A percentile compares a stretch with the other conserved stretches of the same genome.
These are phyloP conservation scores for Phlebiopsis flavidoalba DNA, from an alignment of 768 basidiomycete genomes.

Conservation along the genomic window DNA sequence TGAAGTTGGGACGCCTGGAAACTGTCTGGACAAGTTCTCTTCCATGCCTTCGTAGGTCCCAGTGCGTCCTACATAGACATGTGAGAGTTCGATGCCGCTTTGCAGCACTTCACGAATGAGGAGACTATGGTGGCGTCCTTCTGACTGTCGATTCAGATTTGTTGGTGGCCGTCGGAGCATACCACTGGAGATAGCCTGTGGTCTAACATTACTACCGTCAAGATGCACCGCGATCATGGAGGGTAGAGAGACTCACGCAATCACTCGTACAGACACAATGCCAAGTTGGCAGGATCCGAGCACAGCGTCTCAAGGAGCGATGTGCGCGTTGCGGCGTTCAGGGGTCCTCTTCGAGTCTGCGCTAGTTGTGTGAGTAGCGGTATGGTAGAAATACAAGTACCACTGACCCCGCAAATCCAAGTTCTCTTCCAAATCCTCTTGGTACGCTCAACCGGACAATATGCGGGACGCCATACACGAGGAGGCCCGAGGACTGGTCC, in stretches of 20 bases:
- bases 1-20: conserved; percentile 84
- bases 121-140: conserved; percentile 85
- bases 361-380: neutral
- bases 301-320: conserved; percentile 61
- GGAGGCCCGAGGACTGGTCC: conserved; percentile 93
- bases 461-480: conserved; percentile 96
- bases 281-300: conserved; percentile 66
- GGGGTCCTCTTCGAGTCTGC: conserved; percentile 91
- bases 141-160: conserved; percentile 85
- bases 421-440: conserved; percentile 60
- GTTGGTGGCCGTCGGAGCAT: conserved; percentile 83
- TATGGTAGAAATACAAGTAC: neutral
- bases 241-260: conserved; percentile 40
- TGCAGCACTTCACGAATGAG: conserved; percentile 83
- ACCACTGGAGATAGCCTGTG: conserved; percentile 84
- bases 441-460: conserved; percentile 80
- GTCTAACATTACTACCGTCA: conserved; percentile 39
- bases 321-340: conserved; percentile 68
- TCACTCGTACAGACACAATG: conserved; percentile 82
- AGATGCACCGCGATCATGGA: neutral
- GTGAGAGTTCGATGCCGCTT: conserved; percentile 73
- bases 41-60: conserved; percentile 85
- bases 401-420: conserved; percentile 88
- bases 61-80: conserved; percentile 95
- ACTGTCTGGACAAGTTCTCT: conserved; percentile 70